Base-by-base conservation (phyloP, 176 grass and related monocot species). In the Raddia guianensis region DNA sequence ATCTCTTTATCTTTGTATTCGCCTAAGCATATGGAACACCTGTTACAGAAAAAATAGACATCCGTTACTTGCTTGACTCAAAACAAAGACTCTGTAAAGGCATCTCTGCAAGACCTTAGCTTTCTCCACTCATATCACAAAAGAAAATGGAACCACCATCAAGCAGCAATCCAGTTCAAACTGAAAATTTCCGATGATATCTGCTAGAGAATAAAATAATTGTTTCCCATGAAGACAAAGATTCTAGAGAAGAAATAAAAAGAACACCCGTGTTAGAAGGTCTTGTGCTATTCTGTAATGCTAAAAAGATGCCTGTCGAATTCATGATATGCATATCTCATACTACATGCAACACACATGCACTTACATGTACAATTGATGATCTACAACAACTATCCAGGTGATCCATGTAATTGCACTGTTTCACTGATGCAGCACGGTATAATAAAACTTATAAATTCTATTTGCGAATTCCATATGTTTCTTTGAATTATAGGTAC, bases 11-110 rank as follows among this genome's bases (percentile, higher is more conserved):
- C 95, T 68, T 74, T 77, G 79, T 98, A 98, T 79, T 98, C 95
- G 33, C 95, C 90, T 80, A 98, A 92, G 80, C 95, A 98, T 81
- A 98, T 98, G 37, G 95, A 93, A 72, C 95, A 98, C 86, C 95
- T 98, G 74, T 19, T 20, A 43, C 74, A 69, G 42, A 66, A 84
- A 83, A 82, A 82, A 5, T 66, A 52, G 14, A 15, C 65, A 59
- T n/a, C 11, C 46, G 21, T 80, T 53, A 75, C 10, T 68, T 62
- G 27, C 9, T 53, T 33, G 32, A 72, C 10, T 68, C 76, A 35
- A 84, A 73, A 75, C 13, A 64, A 51, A 58, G 67, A 59, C 6
- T 35, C 6, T 12, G 21, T 20, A 56, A 53, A 55, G 19, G 45
- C 61, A 77, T 42, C 47, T 35, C 61, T 53, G 62, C 15, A 63